phyloP scores from a whole-genome alignment of 495 filamentous ascomycete species.

The Melanomma pulvis-pyrius region DNA sequence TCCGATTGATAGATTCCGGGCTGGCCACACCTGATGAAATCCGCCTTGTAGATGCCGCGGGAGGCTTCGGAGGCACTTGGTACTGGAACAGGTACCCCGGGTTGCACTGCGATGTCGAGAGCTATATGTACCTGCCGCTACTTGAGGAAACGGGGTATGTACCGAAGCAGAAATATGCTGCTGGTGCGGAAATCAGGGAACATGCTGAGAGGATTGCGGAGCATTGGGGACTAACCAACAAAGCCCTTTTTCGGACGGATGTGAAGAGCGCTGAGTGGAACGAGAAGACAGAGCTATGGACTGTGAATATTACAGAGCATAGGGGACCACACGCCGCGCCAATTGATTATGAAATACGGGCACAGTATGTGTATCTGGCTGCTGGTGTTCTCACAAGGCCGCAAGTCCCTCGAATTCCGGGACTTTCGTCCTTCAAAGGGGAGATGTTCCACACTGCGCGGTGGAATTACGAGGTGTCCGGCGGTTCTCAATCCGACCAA shows the following conservation, averaged over 20 bases:
- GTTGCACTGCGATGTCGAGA: not conserved
- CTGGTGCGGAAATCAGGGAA: not conserved
- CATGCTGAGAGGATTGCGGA: not conserved
- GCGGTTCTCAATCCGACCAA: not conserved
- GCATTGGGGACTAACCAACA: not conserved
- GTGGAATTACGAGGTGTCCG: constrained; percentile 1
- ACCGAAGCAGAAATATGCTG: not conserved
- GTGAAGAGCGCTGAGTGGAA: not conserved
- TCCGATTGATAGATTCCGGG: constrained; percentile 55
- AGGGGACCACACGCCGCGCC: too few relatives aligned
- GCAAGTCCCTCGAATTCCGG: not conserved
- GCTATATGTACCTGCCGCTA: not conserved
- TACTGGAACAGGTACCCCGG: not conserved
- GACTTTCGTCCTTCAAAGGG: not conserved
- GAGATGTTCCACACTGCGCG: not conserved
- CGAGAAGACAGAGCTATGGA: too few relatives aligned
- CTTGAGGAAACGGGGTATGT: not conserved
- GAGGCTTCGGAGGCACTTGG: constrained; percentile 43
- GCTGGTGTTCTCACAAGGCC: not conserved
- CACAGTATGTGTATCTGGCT: not conserved
- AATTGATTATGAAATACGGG: too few relatives aligned
- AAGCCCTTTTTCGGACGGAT: not conserved
- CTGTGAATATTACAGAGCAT: too few relatives aligned
- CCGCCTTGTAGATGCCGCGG: constrained; percentile 51
- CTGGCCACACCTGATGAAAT: constrained; percentile 48